Evolutionary conservation across 2,329 filamentous ascomycete genomes (phyloP), one percentile per base, ranked within the genome.

Genomic region (Diaporthe vaccinii): DNA sequence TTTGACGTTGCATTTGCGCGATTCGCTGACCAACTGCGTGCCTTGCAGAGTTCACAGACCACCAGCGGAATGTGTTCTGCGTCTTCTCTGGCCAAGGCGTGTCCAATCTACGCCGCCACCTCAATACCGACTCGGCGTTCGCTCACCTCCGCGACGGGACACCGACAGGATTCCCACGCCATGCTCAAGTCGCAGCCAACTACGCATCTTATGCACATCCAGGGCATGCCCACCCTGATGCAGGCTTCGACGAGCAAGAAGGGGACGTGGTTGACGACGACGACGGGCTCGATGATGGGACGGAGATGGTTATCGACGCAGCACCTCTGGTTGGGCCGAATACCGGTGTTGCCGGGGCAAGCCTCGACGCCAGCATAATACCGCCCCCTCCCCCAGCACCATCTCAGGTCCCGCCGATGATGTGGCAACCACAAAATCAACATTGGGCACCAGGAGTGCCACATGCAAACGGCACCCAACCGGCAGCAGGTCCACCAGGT

Each of bases 21-120:
- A 36, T 17, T 34, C 51, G 53, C 75, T 75, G 46, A 75, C 72
- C 25, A 31, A 51, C 25, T 34, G 25, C 17, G 22, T 69, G 15
- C n/a, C 34, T 25, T 46, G 10, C 74, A 92, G 97, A 98, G 84
- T 99, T 99, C 82, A 98, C 96, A 25, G 94, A 96, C 62, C 95
- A 98, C 81, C 97, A 99, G 83, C 92, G 97, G 77, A 93, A 96
- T 71, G 95, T 98, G 10, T 99, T 99, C 82, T 99, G 97, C 81
- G 97, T 99, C 72, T 99, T 99, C 84, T 98, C 96, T 2, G 96
- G 97, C 8, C 89, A 91, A 36, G 96, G 96, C 73, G 96, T 99
- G 2, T 87, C 87, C 57, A 90, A 91, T 55, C 90, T 99, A 36
- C 93, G 96, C 57, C 89, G 93, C 39, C 94, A 95, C 81, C 88